Conservation (phyloP, 1,139 yeast species). For the Hansenula lynferdii region DNA sequence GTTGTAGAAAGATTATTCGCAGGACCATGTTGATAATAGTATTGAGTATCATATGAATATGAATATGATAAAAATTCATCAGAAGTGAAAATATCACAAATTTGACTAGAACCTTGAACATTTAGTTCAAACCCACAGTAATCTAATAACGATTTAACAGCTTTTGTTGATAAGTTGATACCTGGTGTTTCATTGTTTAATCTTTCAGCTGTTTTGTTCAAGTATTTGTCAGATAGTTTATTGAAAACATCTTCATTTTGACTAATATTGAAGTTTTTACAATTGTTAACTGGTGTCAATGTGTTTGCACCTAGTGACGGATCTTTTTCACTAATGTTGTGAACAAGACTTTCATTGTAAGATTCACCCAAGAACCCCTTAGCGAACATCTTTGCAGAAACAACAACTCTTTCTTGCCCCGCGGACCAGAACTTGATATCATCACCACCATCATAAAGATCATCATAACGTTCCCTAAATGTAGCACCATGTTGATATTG, state of each 20-base stretch:
- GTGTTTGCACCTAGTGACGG: slow-evolving; percentile 31
- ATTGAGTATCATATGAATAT: slow-evolving; percentile 39
- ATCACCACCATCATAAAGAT: slow-evolving; percentile 5
- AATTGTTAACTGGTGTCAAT: slow-evolving; percentile 26
- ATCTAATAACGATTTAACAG: slow-evolving; percentile 35
- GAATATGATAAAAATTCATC: slow-evolving; percentile 43
- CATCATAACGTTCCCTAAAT: slow-evolving; percentile 13
- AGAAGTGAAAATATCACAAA: slow-evolving; percentile 46
- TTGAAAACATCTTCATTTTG: slow-evolving; percentile 18
- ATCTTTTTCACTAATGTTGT: slow-evolving; percentile 22
- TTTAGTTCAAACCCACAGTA: slow-evolving; percentile 53
- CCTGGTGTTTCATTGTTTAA: slow-evolving; percentile 31
- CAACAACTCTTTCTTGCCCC: slow-evolving; percentile 17
- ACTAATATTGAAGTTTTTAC: slow-evolving; percentile 19
- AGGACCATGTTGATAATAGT: slow-evolving; percentile 47
- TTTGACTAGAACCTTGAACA: slow-evolving; percentile 41
- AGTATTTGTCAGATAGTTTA: slow-evolving; percentile 13
- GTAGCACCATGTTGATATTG: slow-evolving; percentile 11
- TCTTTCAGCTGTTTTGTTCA: slow-evolving; percentile 22
- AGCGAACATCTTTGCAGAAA: slow-evolving; percentile 14
- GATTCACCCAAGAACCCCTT: slow-evolving; percentile 15
- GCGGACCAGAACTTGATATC: slow-evolving; percentile 13
- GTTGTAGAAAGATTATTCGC: slow-evolving; percentile 39
- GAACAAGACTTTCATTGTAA: slow-evolving; percentile 7
- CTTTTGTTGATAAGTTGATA: slow-evolving; percentile 32